phyloP scores from a whole-genome alignment of 2,329 filamentous ascomycete species.

The Botryosphaeria dothidea region DNA sequence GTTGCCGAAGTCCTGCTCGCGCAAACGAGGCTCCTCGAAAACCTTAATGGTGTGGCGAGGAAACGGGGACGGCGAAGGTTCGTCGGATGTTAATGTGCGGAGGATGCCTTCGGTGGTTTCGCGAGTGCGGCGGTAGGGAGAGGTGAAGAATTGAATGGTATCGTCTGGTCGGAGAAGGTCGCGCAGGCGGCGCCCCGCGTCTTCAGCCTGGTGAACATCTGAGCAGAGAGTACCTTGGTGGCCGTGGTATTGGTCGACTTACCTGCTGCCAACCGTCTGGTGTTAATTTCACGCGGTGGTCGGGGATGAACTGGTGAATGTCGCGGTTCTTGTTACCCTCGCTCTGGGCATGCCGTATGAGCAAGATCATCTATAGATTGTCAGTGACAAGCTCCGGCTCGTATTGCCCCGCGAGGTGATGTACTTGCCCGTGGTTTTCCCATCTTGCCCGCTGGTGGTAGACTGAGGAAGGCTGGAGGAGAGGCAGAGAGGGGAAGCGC shows the following conservation, averaged over 20 bases:
- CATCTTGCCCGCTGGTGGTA: conserved; percentile 40
- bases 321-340: conserved; percentile 98
- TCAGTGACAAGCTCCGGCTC: conserved; percentile 23
- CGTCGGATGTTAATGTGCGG: conserved; percentile 77
- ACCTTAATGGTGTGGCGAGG: conserved; percentile 85
- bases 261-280: conserved; percentile 71
- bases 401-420: conserved; percentile 10
- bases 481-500: neutral
- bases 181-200: conserved; percentile 82
- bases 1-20: conserved; percentile 98
- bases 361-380: conserved; percentile 63
- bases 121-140: conserved; percentile 89
- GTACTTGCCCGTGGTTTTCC: conserved; percentile 57
- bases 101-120: conserved; percentile 97
- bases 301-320: conserved; percentile 93
- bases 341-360: conserved; percentile 91
- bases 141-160: conserved; percentile 95
- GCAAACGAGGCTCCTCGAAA: conserved; percentile 89
- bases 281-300: conserved; percentile 93
- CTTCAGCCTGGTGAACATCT: conserved; percentile 63
- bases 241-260: conserved; percentile 18
- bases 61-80: conserved; percentile 81
- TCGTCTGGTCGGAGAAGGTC: conserved; percentile 84
- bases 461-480: neutral
- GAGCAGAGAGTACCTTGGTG: conserved; percentile 20